These are phyloP conservation scores for Grosmannia serpens DNA, from an alignment of 2,329 filamentous ascomycete genomes.

Conservation along the genomic window DNA sequence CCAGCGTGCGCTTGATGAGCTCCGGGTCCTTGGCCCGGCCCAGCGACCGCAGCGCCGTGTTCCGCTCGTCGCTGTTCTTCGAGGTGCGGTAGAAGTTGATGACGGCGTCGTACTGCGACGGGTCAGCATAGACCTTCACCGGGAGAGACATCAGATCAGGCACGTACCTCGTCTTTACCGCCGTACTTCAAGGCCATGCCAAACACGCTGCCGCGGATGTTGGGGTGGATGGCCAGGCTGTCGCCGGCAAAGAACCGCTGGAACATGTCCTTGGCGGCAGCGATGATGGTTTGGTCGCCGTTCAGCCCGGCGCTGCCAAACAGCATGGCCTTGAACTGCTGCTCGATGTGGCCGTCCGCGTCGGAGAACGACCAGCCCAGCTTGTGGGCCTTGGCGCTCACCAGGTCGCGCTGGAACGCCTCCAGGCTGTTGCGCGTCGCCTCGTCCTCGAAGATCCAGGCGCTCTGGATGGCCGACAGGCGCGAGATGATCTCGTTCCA, in stretches of 20 bases:
- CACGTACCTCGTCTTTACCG: slow-evolving; percentile 62
- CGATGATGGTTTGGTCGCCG: slow-evolving; percentile 67
- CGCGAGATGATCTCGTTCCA: slow-evolving; percentile 86
- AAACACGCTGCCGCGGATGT: slow-evolving; percentile 80
- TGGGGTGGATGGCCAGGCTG: slow-evolving; percentile 73
- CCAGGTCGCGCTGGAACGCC: slow-evolving; percentile 69
- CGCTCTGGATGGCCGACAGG: slow-evolving; percentile 64
- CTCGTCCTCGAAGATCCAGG: slow-evolving; percentile 82
- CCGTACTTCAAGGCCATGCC: slow-evolving; percentile 74
- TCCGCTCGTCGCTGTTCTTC: slow-evolving; percentile 75
- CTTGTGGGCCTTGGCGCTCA: slow-evolving; percentile 70
- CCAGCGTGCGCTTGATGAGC: slow-evolving; percentile 71
- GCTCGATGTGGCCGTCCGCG: slow-evolving; percentile 74
- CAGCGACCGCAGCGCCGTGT: slow-evolving; percentile 74
- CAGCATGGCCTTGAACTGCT: slow-evolving; percentile 88
- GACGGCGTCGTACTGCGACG: slow-evolving; percentile 58
- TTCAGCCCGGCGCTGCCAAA: slow-evolving; percentile 74
- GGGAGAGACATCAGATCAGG: background rate
- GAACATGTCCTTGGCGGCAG: slow-evolving; percentile 84
- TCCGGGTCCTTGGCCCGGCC: slow-evolving; percentile 67
- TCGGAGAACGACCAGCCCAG: slow-evolving; percentile 82
- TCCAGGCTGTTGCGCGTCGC: slow-evolving; percentile 64
- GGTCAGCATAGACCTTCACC: background rate
- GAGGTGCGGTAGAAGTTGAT: slow-evolving; percentile 65
- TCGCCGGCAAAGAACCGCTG: slow-evolving; percentile 72